Evolutionary conservation across 202 grass and related monocot genomes (phyloP).

Genomic region (Panicum hallii): DNA sequence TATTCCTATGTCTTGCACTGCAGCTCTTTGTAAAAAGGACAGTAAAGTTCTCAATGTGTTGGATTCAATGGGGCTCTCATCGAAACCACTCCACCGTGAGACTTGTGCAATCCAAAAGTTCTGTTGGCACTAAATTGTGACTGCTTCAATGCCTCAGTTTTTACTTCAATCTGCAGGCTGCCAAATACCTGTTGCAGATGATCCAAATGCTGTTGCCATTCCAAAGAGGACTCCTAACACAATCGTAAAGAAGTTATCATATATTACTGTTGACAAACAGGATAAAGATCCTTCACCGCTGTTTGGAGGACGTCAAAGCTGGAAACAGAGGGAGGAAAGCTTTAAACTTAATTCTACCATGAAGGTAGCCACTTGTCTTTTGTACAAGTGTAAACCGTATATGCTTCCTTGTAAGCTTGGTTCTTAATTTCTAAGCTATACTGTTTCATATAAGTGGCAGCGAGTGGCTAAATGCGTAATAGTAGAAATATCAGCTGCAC

Average conservation of each 20-base stretch:
- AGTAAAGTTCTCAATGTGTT: conserved; percentile 53
- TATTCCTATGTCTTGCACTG: conserved; percentile 15
- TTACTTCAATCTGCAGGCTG: conserved; percentile 59
- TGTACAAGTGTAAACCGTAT: background rate
- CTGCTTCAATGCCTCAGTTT: background rate
- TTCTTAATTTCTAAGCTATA: background rate
- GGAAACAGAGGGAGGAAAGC: conserved; percentile 80
- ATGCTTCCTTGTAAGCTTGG: background rate
- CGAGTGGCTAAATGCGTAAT: background rate
- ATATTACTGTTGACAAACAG: conserved; percentile 65
- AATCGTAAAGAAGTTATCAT: conserved; percentile 72
- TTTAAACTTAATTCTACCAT: conserved; percentile 84
- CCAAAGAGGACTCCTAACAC: conserved; percentile 77
- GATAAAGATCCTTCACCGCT: conserved; percentile 65
- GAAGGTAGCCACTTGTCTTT: conserved; percentile 62
- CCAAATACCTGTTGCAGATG: conserved; percentile 71
- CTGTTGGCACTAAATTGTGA: background rate
- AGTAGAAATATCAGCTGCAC: background rate
- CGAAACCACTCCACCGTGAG: conserved; percentile 87
- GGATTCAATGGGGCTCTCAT: conserved; percentile 46
- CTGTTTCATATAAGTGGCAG: background rate
- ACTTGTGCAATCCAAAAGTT: background rate
- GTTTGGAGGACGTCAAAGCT: conserved; percentile 86
- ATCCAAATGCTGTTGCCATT: conserved; percentile 69
- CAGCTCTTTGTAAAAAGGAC: conserved; percentile 84